Base-by-base conservation (phyloP, 192 early-diverging fungal genomes). In the Backusella tuberculispora region DNA sequence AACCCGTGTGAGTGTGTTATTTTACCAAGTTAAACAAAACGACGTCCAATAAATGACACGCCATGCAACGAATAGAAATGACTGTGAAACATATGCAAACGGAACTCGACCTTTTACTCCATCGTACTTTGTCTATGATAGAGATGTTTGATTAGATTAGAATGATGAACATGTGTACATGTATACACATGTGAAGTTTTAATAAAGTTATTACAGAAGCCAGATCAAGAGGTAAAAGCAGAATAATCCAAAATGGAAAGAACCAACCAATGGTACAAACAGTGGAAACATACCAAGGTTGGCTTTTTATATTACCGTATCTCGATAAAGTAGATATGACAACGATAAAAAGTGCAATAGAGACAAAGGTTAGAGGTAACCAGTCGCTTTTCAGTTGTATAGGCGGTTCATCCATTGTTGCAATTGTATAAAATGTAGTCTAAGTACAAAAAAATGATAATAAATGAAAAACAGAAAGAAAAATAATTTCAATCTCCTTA, bases 181-280 rank as follows among this genome's bases (percentile, higher is more conserved):
- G 2, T 34, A 34, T 34, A 34, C 29, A 34, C 2, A 34, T 34
- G 0, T 34, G 0, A 34, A 37, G 5, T 15, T 37, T 15, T 12
- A 70, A 13, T 13, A 8, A 9, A 4, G 12, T 67, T 21, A 24
- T 86, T 80, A 87, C 88, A 73, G 93, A 94, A 53, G 93, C 89
- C 29, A 97, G 86, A 82, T 97, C 97, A 47, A 98, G 84, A 3
- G 96, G 95, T 46, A 98, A 85, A 24, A 98, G 89, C 37, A 98
- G 82, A 13, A 96, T 88, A 70, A 97, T 95, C 74, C 94, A 90
- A 84, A 98, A 95, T 9, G 97, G 95, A 72, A 96, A 90, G 76
- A 92, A 93, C 93, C 94, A 97, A 48, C 93, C 92, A 63, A 95
- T 74, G 76, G 90, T 89, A 5, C 90, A 83, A 15, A 90, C 87